Percentiles rank a stretch among this genome's conserved stretches.
These are phyloP conservation scores for Ceratobasidium sp. DNA, from an alignment of 1,284 basidiomycete species.

Conservation along the genomic window DNA sequence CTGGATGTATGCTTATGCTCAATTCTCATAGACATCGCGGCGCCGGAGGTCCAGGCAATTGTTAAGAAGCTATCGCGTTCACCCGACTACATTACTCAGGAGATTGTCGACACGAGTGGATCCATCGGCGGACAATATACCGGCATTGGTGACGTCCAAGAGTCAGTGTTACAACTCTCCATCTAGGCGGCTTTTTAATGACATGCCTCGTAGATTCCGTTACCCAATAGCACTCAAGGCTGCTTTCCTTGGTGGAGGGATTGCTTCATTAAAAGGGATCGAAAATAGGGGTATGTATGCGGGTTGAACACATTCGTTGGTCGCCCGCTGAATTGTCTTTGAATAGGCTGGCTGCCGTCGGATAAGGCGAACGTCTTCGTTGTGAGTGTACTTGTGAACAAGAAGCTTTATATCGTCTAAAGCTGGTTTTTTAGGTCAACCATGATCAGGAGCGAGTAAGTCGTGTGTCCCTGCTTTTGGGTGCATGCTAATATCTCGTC, in stretches of 20 bases:
- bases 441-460: conserved; percentile 78
- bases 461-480: neutral
- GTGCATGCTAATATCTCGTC: conserved; percentile 58
- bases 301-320: neutral
- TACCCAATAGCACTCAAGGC: conserved; percentile 68
- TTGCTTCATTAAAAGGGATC: conserved; percentile 69
- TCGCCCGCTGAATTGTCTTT: neutral
- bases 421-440: conserved; percentile 60
- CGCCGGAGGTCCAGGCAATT: conserved; percentile 64
- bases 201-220: conserved; percentile 65
- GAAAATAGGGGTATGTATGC: conserved; percentile 64
- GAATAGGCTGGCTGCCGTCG: conserved; percentile 70
- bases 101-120: conserved; percentile 20
- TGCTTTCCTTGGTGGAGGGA: conserved; percentile 68
- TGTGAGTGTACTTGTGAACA: conserved; percentile 35
- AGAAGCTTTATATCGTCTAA: neutral
- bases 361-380: conserved; percentile 75
- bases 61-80: conserved; percentile 68
- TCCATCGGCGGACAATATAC: conserved; percentile 31
- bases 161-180: conserved; percentile 61
- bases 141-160: conserved; percentile 71
- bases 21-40: conserved; percentile 1
- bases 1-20: neutral
- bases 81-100: conserved; percentile 50
- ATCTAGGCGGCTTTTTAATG: neutral